Evolutionary conservation across 1,139 yeast species (phyloP), one percentile per base, ranked within the genome.

Genomic region (Scheffersomyces parashehatae): DNA sequence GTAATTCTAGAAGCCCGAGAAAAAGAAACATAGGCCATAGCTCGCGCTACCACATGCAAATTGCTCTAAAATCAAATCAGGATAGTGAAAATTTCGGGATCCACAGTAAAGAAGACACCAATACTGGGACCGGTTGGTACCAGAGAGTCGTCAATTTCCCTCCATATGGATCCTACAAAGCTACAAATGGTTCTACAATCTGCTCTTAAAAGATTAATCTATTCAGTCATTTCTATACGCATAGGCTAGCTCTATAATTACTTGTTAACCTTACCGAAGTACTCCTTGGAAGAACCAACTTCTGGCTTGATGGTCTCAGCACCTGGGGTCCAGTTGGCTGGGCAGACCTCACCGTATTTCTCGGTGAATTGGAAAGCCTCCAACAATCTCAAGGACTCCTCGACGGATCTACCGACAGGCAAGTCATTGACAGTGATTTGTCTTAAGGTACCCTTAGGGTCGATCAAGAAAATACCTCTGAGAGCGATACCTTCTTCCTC

Each of bases 311-410:
- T 91, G 75, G 97, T 88, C 65, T 88, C 96, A 51, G 89, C 71
- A 77, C 98, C 98, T 75, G 95, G 91, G 61, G 88, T 88, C 98
- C 99, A 93, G 95, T 90, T 91, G 70, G 98, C 97, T 62, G 97
- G 97, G 77, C 96, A 88, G 58, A 93, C 98, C 76, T 93, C 96
- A 76, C 98, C 97, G 82, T 91, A 77, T 81, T 88, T 86, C 74
- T 91, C 97, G 64, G 96, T 86, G 89, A 93, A 90, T 80, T 91
- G 95, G 96, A 93, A 91, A 62, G 97, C 98, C 70, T 93, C 98
- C 56, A 93, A 83, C 70, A 93, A 84, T 86, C 99, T 90, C 68
- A 88, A 80, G 58, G 97, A 87, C 81, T 93, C 99, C 56, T 90
- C 97, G 57, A 91, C 98, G 62, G 89, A 87, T 82, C 99, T 90